Conservation (phyloP, 331 rosid genomes). For the Malus hybrid region DNA sequence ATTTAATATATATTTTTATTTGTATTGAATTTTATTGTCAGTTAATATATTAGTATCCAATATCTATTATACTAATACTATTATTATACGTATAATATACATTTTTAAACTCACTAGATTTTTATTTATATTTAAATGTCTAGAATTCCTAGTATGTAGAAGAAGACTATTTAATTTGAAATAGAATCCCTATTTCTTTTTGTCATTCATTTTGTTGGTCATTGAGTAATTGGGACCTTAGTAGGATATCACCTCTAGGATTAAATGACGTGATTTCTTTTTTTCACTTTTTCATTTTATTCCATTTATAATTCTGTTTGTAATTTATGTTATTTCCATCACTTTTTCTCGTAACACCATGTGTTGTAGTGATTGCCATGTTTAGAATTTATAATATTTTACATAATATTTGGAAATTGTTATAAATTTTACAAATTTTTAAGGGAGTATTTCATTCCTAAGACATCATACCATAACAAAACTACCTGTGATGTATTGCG, state of each 20-base stretch:
- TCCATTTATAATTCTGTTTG: too few species aligned
- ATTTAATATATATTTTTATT: too few species aligned
- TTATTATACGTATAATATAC: too few species aligned
- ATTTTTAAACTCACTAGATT: too few species aligned
- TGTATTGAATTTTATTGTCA: too few species aligned
- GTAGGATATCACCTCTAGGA: conserved; percentile 10
- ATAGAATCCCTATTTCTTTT: neutral
- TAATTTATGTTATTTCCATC: neutral
- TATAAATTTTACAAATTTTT: neutral
- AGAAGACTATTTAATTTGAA: neutral
- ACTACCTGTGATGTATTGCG: neutral
- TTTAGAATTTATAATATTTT: neutral
- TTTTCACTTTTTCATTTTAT: too few species aligned
- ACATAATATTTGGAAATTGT: neutral
- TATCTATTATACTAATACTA: too few species aligned
- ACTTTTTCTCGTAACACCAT: neutral
- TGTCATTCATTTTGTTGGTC: neutral
- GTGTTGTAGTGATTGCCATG: neutral
- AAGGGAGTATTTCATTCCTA: neutral
- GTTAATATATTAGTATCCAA: too few species aligned
- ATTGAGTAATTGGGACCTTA: neutral
- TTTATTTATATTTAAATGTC: too few species aligned
- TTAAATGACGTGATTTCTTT: neutral
- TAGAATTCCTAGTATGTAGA: too few species aligned
- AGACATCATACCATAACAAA: neutral